phyloP scores from a whole-genome alignment of 1,139 yeast species.

The Pichia sp. region DNA sequence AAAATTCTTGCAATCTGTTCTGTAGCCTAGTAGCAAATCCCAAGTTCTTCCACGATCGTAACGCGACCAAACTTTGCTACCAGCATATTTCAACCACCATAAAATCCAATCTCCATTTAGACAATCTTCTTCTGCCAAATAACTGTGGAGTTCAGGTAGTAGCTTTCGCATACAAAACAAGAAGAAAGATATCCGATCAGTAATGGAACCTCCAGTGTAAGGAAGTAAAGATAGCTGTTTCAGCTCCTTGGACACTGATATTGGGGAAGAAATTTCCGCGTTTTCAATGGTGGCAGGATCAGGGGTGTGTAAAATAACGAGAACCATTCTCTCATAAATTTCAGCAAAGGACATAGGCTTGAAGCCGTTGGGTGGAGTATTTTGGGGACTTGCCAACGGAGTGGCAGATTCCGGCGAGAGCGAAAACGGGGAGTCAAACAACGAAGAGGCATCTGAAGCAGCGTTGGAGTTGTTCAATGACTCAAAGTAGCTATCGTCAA shows the following conservation, averaged over 20 bases:
- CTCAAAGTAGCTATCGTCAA: conserved; percentile 45
- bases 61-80: conserved; percentile 82
- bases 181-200: conserved; percentile 70
- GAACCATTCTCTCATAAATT: conserved; percentile 68
- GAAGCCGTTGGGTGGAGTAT: conserved; percentile 20
- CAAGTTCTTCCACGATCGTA: conserved; percentile 82
- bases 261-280: background rate
- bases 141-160: conserved; percentile 73
- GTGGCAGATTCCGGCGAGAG: conserved; percentile 26
- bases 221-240: conserved; percentile 14
- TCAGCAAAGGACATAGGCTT: conserved; percentile 53
- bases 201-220: conserved; percentile 55
- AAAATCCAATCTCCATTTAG: conserved; percentile 86
- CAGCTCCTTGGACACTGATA: conserved; percentile 12
- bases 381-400: conserved; percentile 16
- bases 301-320: conserved; percentile 73
- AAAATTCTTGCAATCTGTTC: conserved; percentile 40
- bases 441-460: conserved; percentile 15
- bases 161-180: conserved; percentile 58
- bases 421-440: conserved; percentile 21
- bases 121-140: conserved; percentile 78
- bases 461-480: conserved; percentile 20
- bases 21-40: conserved; percentile 84
- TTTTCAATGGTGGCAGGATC: conserved; percentile 33
- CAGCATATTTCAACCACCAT: conserved; percentile 94